Base-by-base conservation (phyloP, 257 asterid genomes). In the Ballota nigra region DNA sequence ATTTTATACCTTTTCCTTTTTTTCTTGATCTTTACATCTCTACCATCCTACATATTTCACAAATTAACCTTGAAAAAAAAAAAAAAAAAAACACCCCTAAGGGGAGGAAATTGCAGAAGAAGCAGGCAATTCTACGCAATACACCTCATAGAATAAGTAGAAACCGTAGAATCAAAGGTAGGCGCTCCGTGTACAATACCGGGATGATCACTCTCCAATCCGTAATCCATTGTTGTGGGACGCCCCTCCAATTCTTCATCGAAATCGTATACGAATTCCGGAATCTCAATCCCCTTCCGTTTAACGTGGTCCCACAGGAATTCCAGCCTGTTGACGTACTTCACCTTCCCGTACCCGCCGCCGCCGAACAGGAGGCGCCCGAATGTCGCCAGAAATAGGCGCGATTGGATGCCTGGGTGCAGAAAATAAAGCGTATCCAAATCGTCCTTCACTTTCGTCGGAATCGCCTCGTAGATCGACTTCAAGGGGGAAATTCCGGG, bases 121-220 rank as follows among this genome's bases (percentile, higher is more conserved):
- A 45, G 12, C 11, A 0, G 41, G 59, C 80, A 12, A 18, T 31
- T 7, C 86, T 85, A 90, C 19, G 95, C 87, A 71, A 92, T 88
- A 73, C 89, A 90, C 81, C 98, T 89, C 86, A 81, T 84, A 60
- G 97, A 92, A 77, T 85, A 90, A 49, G 85, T 85, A 13, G 88
- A 66, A 8, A 87, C 75, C 0, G 88, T 68, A 22, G 79, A 77
- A 61, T 92, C 89, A 1, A 79, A 40, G 8, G 72, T 20, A 0
- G 83, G 78, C 8, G 72, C 66, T 24, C 64, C 64, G 34, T 73
- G 76, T 1, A 41, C 18, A 0, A 71, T 55, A n/a, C 95, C 77
- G 0, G 96, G 96, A 47, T 89, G 96, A 70, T 91, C 97, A 64
- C 96, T 88, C 83, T 93, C 98, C 60, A 89, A 47, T 33, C 96